phyloP scores from a whole-genome alignment of 768 basidiomycete species.

The Pleurotus giganteus region DNA sequence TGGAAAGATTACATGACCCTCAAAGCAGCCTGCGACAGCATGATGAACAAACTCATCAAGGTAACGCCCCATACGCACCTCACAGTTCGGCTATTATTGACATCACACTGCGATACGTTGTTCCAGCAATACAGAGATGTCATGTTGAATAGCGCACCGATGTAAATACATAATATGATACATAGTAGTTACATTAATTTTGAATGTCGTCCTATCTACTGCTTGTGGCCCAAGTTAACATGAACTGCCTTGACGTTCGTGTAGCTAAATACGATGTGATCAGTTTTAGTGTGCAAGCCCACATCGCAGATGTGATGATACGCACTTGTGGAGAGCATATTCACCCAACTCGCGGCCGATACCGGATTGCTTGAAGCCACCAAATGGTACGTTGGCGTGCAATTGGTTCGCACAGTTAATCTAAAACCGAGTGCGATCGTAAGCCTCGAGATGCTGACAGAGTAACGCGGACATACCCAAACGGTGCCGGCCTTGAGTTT shows the following conservation, averaged over 20 bases:
- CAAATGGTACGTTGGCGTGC: constrained; percentile 68
- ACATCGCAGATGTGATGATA: constrained; percentile 2
- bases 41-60: no score
- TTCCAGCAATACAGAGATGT: no score
- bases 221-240: constrained; percentile 47
- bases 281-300: neutral
- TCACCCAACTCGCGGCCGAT: constrained; percentile 81
- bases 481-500: constrained; percentile 78
- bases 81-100: no score
- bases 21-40: no score
- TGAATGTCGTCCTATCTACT: constrained; percentile 16
- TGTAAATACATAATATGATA: neutral
- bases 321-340: constrained; percentile 65
- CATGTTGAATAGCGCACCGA: no score
- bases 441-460: neutral
- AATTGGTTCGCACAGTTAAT: constrained; percentile 50
- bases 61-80: no score
- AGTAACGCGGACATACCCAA: constrained; percentile 43
- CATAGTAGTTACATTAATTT: constrained; percentile 10
- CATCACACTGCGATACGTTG: no score
- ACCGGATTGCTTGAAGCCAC: constrained; percentile 83
- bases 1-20: no score
- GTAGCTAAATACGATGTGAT: constrained; percentile 38
- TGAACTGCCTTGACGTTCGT: constrained; percentile 71
- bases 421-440: constrained; percentile 20